These are phyloP conservation scores for Pichia sp. DNA, from an alignment of 1,139 yeast species.

Conservation along the genomic window DNA sequence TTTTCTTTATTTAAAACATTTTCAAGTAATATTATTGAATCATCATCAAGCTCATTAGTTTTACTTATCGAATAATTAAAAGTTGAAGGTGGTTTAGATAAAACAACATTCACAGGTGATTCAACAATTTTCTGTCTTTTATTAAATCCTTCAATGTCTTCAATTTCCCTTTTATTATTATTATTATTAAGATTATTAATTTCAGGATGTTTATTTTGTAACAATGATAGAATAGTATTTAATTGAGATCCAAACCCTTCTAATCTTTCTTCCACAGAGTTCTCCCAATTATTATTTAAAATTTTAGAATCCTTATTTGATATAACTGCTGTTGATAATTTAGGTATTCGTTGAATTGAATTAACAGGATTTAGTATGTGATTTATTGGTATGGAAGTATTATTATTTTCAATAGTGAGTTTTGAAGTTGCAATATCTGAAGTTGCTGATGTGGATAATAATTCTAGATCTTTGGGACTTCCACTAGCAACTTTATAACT, in stretches of 20 bases:
- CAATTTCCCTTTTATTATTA: no score
- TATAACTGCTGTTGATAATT: background rate
- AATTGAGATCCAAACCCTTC: constrained; percentile 27
- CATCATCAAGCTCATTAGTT: background rate
- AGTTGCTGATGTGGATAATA: no score
- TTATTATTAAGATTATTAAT: background rate
- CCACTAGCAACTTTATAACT: constrained; percentile 32
- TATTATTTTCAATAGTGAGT: no score
- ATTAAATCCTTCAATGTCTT: no score
- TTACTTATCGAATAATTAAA: background rate
- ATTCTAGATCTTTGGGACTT: no score
- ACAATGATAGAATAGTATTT: constrained; percentile 21
- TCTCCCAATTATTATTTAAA: constrained; percentile 22
- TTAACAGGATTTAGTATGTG: background rate
- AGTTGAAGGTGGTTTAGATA: background rate
- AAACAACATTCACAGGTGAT: background rate
- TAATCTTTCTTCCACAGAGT: constrained; percentile 33
- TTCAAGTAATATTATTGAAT: constrained; percentile 6
- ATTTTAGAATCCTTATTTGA: background rate
- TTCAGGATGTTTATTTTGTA: constrained; percentile 16
- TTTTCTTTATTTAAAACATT: constrained; percentile 34
- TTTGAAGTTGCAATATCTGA: no score
- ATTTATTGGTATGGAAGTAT: background rate
- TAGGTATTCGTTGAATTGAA: background rate
- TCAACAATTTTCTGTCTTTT: no score